Base-by-base conservation (phyloP, 257 asterid species). In the Solanum acaule region DNA sequence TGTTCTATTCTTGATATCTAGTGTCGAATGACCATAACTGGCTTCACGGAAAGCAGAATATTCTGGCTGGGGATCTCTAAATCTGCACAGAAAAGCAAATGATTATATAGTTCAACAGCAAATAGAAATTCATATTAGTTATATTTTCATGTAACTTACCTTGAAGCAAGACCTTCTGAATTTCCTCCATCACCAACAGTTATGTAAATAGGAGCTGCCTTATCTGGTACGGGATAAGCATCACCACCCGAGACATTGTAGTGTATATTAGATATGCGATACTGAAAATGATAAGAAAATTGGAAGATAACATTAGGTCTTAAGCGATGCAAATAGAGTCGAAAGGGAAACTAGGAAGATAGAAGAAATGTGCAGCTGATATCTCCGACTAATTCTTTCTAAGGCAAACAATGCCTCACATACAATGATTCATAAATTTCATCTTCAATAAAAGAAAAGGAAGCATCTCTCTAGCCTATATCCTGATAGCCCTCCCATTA, bases 181-280 rank as follows among this genome's bases (percentile, higher is more conserved):
- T 97, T 97, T 90, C 99, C 98, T 90, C 99, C 98, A 91, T 97
- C 99, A 23, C 99, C 99, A 14, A 97, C 98, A 33, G 98, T 97
- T 38, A 97, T 93, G 93, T 97, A 97, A 70, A 97, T 91, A 42
- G 99, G 99, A 89, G 99, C 99, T 35, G 95, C 91, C 92, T 96
- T 94, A 88, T 95, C 98, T 1, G 98, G 96, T 40, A 91, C 89
- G 4, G 96, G 96, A 90, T 93, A 81, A 72, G 98, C 90, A 83
- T 90, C 83, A 42, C 93, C 94, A 86, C 91, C 89, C 79, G 95
- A 92, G 85, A 91, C 92, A 82, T 91, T 91, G 89, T 88, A 90
- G 93, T 88, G 93, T 87, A 93, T 89, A 87, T 93, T 95, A 87
- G 99, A 97, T 94, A 96, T 90, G 65, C 98, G 98, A 91, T 97